Percentiles rank a stretch among this genome's conserved stretches.
phyloP scores from a whole-genome alignment of 768 basidiomycete species.

The Tulasnella sp. region DNA sequence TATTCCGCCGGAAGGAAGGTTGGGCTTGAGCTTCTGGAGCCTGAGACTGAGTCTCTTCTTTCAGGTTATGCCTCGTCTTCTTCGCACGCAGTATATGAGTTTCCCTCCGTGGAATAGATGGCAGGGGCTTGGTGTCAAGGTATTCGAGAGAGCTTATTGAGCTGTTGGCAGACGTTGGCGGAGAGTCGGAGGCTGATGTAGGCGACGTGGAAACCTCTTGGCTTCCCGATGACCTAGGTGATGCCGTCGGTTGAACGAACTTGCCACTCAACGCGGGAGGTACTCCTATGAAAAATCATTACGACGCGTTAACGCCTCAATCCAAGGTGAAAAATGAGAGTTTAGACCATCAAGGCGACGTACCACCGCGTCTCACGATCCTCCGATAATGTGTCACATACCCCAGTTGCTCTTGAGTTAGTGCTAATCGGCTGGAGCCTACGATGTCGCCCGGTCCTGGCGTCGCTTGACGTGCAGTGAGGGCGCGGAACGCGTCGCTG shows the following conservation, averaged over 20 bases:
- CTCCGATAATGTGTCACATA: slow-evolving; percentile 12
- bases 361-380: not conserved
- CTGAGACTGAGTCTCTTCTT: not conserved
- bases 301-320: not conserved
- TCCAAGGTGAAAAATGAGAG: not conserved
- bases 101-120: not conserved
- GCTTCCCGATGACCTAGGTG: not conserved
- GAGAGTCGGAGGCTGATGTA: not conserved
- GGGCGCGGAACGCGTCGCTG: slow-evolving; percentile 5
- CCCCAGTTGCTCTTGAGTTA: slow-evolving; percentile 5
- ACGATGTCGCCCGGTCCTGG: not conserved
- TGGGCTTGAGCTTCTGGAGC: not conserved
- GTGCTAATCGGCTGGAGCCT: not conserved
- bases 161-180: not conserved
- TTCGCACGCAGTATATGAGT: not conserved
- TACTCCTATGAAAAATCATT: not conserved
- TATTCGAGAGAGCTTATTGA: slow-evolving; percentile 4
- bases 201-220: not conserved
- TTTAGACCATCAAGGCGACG: not conserved
- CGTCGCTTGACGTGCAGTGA: slow-evolving; percentile 9
- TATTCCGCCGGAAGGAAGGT: not conserved
- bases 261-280: not conserved
- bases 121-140: not conserved
- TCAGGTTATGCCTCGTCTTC: not conserved
- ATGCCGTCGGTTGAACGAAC: not conserved